These are phyloP conservation scores for Delonix regia DNA, from an alignment of 306 rosid genomes.

Conservation along the genomic window DNA sequence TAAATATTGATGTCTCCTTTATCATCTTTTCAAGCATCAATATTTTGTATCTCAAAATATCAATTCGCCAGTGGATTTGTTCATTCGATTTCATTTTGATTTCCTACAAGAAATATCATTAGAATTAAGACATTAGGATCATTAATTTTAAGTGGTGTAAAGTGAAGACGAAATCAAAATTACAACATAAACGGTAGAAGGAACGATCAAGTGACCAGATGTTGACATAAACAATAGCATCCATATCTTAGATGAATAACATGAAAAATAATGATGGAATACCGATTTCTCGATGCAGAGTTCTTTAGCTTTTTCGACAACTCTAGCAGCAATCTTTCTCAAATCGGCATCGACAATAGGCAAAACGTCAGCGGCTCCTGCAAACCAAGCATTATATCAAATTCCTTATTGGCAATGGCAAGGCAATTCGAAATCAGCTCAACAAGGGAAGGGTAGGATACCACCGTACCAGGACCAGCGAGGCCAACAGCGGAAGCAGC, in stretches of 20 bases:
- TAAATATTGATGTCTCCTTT: background rate
- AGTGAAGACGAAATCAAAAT: background rate
- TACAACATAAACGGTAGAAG: background rate
- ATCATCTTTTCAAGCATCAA: background rate
- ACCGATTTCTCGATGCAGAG: conserved; percentile 56
- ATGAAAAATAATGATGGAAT: background rate
- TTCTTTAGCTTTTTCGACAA: conserved; percentile 44
- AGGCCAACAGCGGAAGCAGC: conserved; percentile 51
- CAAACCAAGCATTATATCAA: background rate
- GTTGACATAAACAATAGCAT: background rate
- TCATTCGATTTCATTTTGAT: background rate
- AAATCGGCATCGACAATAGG: conserved; percentile 62
- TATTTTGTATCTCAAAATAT: background rate
- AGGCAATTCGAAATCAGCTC: background rate
- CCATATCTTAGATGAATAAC: background rate
- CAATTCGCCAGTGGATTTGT: background rate
- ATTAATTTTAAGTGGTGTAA: background rate
- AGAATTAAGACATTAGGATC: background rate
- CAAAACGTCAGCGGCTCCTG: conserved; percentile 60
- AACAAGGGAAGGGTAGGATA: too few relatives aligned
- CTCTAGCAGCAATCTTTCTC: conserved; percentile 43
- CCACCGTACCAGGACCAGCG: conserved; percentile 64
- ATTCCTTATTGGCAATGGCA: too few relatives aligned
- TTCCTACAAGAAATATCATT: background rate
- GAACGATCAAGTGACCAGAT: background rate